Percentiles rank a stretch among this genome's conserved stretches.
Evolutionary conservation across 2,329 filamentous ascomycete genomes (phyloP).

Genomic region (Dactylellina sp.): DNA sequence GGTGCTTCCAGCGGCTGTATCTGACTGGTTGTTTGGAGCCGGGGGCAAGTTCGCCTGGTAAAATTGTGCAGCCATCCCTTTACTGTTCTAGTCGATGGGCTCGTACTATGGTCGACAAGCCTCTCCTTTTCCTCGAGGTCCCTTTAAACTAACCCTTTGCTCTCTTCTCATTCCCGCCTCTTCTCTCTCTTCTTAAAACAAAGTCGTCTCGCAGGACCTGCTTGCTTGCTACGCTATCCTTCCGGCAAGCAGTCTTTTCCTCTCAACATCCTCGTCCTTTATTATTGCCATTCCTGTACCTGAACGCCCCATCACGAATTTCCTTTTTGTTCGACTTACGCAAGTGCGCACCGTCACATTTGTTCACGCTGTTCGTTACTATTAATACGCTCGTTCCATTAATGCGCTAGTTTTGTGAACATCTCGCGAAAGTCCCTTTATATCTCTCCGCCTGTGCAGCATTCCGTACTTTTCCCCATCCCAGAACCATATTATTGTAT

Average conservation of each 20-base stretch:
- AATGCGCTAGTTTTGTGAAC: constrained; percentile 12
- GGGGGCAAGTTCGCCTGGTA: constrained; percentile 53
- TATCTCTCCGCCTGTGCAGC: neutral
- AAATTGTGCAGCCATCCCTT: constrained; percentile 55
- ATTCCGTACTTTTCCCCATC: neutral
- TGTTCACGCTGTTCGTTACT: neutral
- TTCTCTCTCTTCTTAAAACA: constrained; percentile 12
- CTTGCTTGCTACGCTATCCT: constrained; percentile 7
- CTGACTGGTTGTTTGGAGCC: constrained; percentile 39
- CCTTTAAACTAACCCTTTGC: constrained; percentile 19
- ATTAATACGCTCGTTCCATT: constrained; percentile 7
- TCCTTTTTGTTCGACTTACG: constrained; percentile 49
- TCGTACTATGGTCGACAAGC: constrained; percentile 2
- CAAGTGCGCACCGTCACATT: constrained; percentile 15
- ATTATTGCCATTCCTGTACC: constrained; percentile 15
- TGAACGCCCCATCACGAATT: constrained; percentile 55
- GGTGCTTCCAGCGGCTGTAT: constrained; percentile 14
- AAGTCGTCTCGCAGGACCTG: constrained; percentile 20
- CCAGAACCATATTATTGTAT: neutral
- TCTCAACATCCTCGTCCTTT: neutral
- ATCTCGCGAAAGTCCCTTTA: neutral
- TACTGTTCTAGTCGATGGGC: constrained; percentile 30
- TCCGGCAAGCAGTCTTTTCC: neutral
- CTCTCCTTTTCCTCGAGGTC: constrained; percentile 46
- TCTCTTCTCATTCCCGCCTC: constrained; percentile 13